A percentile compares a stretch with the other conserved stretches of the same genome.
Evolutionary conservation across 2,329 filamentous ascomycete genomes (phyloP).

Genomic region (Diaporthe sp.): DNA sequence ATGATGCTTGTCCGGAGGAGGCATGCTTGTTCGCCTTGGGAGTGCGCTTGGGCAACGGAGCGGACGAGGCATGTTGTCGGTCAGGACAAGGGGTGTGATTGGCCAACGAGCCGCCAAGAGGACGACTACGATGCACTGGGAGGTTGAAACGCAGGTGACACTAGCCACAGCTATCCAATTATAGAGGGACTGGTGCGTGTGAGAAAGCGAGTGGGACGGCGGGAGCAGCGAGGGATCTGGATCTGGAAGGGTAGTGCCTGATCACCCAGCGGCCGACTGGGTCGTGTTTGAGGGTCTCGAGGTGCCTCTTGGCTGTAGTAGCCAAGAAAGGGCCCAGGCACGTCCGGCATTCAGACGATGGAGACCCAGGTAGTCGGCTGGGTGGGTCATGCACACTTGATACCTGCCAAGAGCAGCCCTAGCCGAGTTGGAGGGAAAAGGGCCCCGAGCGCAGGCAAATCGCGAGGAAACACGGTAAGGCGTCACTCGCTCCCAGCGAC

Average conservation of each 20-base stretch:
- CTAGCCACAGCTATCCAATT: conserved; percentile 30
- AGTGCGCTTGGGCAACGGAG: neutral
- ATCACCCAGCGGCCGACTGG: conserved; percentile 21
- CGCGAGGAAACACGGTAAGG: conserved; percentile 13
- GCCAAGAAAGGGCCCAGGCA: conserved; percentile 48
- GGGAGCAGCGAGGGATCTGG: conserved; percentile 3
- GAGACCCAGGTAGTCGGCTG: conserved; percentile 41
- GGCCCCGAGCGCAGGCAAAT: neutral
- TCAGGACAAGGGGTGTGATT: conserved; percentile 7
- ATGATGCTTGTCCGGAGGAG: conserved; percentile 15
- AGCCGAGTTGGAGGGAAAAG: conserved; percentile 14
- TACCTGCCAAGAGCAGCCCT: conserved; percentile 50
- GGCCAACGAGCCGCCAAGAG: conserved; percentile 39
- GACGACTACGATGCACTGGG: conserved; percentile 35
- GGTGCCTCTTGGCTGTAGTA: conserved; percentile 37
- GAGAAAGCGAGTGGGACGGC: neutral
- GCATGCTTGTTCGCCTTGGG: conserved; percentile 14
- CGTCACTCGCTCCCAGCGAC: neutral
- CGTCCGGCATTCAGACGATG: conserved; percentile 36
- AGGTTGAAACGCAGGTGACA: conserved; percentile 43
- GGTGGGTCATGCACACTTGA: conserved; percentile 51
- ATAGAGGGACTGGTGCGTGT: neutral
- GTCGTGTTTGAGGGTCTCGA: conserved; percentile 33
- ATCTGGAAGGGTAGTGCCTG: conserved; percentile 19
- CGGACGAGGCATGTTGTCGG: conserved; percentile 6